Evolutionary conservation across 768 basidiomycete genomes (phyloP).

Genomic region (Suillus clintonianus): DNA sequence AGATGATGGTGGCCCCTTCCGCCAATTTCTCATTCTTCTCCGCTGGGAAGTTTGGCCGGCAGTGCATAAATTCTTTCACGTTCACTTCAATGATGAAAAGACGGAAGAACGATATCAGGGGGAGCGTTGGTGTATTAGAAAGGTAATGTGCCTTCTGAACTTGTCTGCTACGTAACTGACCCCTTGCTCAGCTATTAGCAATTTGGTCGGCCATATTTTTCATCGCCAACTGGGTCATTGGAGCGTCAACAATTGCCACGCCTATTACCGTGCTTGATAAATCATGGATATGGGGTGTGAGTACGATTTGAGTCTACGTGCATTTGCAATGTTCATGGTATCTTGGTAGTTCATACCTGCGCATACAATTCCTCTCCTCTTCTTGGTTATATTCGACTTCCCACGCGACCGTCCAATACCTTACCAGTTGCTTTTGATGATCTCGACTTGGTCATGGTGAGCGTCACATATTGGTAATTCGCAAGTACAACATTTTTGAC

Average conservation of each 20-base stretch:
- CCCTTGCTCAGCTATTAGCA: slow-evolving; percentile 45
- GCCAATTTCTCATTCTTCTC: slow-evolving; percentile 41
- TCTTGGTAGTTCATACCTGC: slow-evolving; percentile 51
- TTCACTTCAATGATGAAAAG: slow-evolving; percentile 62
- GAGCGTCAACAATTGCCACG: slow-evolving; percentile 48
- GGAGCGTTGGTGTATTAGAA: slow-evolving; percentile 76
- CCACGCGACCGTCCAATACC: slow-evolving; percentile 58
- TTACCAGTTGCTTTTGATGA: slow-evolving; percentile 63
- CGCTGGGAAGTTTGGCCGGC: slow-evolving; percentile 61
- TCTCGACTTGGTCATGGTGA: slow-evolving; percentile 68
- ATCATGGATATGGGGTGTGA: slow-evolving; percentile 59
- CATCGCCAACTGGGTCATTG: slow-evolving; percentile 69
- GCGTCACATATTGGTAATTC: slow-evolving; percentile 14
- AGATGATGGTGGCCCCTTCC: slow-evolving; percentile 37
- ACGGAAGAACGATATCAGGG: slow-evolving; percentile 51
- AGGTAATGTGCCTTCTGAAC: slow-evolving; percentile 33
- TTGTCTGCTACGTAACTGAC: not conserved
- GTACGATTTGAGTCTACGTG: slow-evolving; percentile 22
- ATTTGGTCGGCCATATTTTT: slow-evolving; percentile 66
- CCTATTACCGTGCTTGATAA: slow-evolving; percentile 53
- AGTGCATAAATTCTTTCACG: slow-evolving; percentile 57
- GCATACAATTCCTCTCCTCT: slow-evolving; percentile 63
- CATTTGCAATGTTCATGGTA: not conserved
- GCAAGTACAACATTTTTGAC: slow-evolving; percentile 12
- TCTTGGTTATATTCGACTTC: slow-evolving; percentile 70